phyloP scores from a whole-genome alignment of 2,329 filamentous ascomycete genomes.

The Ustulina deusta region DNA sequence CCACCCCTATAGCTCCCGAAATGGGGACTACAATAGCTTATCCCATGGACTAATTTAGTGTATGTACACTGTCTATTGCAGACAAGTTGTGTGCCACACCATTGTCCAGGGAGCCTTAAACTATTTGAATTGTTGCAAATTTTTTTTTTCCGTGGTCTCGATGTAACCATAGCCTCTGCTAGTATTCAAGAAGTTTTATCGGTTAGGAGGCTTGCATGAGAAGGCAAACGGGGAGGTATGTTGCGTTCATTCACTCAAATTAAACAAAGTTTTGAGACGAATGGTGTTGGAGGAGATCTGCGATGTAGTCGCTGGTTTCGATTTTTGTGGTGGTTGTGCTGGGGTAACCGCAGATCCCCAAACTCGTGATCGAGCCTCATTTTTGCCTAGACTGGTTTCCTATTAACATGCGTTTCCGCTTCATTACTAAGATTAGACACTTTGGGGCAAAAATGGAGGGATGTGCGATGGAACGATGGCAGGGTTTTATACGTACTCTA shows the following conservation, averaged over 20 bases:
- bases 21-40: conserved; percentile 24
- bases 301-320: conserved; percentile 13
- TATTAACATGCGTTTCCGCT: conserved; percentile 6
- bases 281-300: conserved; percentile 12
- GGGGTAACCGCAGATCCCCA: conserved; percentile 37
- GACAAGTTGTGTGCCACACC: conserved; percentile 23
- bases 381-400: conserved; percentile 17
- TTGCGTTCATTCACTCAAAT: neutral
- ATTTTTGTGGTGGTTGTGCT: conserved; percentile 10
- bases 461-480: conserved; percentile 45
- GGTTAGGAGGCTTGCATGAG: conserved; percentile 9
- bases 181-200: conserved; percentile 2
- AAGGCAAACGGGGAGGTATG: neutral
- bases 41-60: conserved; percentile 19
- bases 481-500: conserved; percentile 33
- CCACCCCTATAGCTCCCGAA: conserved; percentile 31
- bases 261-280: neutral
- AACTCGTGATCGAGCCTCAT: conserved; percentile 43
- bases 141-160: conserved; percentile 15
- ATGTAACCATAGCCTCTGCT: conserved; percentile 17
- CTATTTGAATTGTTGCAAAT: conserved; percentile 20
- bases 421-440: conserved; percentile 5
- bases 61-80: neutral
- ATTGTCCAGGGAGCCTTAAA: neutral
- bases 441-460: conserved; percentile 28